Percentiles rank a stretch among this genome's conserved stretches.
These are phyloP conservation scores for Starmerella scarabaei DNA, from an alignment of 805 yeast genomes.

Conservation along the genomic window DNA sequence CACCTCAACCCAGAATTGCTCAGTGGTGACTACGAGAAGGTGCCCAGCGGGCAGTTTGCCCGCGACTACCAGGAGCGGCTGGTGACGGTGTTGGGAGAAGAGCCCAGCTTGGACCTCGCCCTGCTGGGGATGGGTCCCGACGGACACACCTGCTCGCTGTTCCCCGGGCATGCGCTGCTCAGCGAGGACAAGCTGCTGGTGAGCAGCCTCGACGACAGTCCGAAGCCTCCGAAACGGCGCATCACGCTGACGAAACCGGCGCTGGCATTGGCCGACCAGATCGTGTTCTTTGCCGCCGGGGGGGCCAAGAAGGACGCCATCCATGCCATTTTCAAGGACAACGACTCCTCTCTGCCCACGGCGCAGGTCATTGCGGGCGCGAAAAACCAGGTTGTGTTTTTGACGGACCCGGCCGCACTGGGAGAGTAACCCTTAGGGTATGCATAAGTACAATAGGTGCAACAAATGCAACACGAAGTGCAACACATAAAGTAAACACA, in stretches of 20 bases:
- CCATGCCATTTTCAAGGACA: conserved; percentile 49
- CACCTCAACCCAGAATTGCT: conserved; percentile 41
- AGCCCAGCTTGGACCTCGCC: conserved; percentile 42
- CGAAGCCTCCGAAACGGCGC: conserved; percentile 87
- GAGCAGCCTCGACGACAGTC: conserved; percentile 64
- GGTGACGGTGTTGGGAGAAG: conserved; percentile 34
- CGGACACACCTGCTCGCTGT: conserved; percentile 87
- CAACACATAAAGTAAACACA: too few species aligned
- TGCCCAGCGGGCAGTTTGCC: conserved; percentile 15
- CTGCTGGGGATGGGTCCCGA: conserved; percentile 90
- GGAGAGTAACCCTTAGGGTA: conserved; percentile 27
- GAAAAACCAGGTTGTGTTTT: conserved; percentile 52
- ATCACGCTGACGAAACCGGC: conserved; percentile 79
- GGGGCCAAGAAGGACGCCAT: conserved; percentile 65
- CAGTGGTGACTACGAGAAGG: conserved; percentile 3
- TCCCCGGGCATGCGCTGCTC: conserved; percentile 69
- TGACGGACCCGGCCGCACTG: conserved; percentile 69
- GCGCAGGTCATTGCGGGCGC: conserved; percentile 54
- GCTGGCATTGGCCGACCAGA: conserved; percentile 38
- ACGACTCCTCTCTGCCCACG: conserved; percentile 41
- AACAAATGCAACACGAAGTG: too few species aligned
- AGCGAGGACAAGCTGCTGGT: conserved; percentile 39
- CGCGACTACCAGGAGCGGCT: conserved; percentile 45
- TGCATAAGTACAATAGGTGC: background rate
- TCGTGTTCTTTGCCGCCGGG: conserved; percentile 85